phyloP scores from a whole-genome alignment of 2,329 filamentous ascomycete species.

The Botrytis squamosa region DNA sequence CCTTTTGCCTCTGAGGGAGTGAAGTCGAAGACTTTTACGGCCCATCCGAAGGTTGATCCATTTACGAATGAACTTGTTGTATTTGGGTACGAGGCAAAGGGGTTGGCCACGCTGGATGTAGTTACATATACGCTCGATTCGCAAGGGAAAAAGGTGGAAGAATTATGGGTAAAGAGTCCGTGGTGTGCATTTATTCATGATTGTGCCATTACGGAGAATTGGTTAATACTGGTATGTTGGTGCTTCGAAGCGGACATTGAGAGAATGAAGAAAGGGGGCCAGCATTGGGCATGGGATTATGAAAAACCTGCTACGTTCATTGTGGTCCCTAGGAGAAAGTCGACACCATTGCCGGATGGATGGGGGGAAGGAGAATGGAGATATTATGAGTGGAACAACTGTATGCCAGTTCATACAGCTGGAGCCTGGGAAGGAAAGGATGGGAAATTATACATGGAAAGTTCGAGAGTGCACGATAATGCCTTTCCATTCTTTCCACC shows the following conservation, averaged over 20 bases:
- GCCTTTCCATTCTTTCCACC: conserved; percentile 39
- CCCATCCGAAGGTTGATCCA: conserved; percentile 53
- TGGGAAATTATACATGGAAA: conserved; percentile 43
- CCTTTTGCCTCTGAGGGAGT: conserved; percentile 50
- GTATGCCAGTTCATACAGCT: conserved; percentile 40
- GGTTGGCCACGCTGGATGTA: conserved; percentile 46
- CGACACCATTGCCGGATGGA: background rate
- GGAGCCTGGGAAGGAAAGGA: conserved; percentile 33
- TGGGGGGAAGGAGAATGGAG: background rate
- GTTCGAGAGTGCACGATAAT: conserved; percentile 44
- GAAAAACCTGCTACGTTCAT: conserved; percentile 55
- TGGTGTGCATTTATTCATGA: conserved; percentile 54
- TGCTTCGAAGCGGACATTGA: conserved; percentile 45
- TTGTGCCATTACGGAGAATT: conserved; percentile 48
- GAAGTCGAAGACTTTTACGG: conserved; percentile 47
- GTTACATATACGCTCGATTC: conserved; percentile 46
- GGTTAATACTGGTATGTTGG: conserved; percentile 22
- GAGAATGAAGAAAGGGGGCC: conserved; percentile 45
- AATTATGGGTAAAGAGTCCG: conserved; percentile 48
- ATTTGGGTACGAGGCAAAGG: conserved; percentile 50
- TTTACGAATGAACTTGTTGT: conserved; percentile 51
- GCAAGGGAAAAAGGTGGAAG: conserved; percentile 45
- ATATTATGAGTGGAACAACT: conserved; percentile 14
- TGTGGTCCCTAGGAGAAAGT: conserved; percentile 49
- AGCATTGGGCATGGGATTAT: conserved; percentile 53